phyloP scores from a whole-genome alignment of 441 rosid genomes.

The Croton setiger region DNA sequence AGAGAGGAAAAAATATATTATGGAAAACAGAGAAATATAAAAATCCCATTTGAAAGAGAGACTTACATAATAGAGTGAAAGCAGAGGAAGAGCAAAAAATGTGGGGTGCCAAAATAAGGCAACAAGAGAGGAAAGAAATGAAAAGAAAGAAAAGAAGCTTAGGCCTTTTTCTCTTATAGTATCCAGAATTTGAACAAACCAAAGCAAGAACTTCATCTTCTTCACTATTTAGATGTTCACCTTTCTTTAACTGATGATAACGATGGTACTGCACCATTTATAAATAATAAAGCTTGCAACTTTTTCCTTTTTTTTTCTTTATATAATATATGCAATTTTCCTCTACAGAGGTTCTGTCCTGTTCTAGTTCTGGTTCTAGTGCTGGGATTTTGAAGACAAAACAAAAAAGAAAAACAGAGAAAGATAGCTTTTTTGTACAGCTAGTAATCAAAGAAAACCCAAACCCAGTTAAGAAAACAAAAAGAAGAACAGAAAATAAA shows the following conservation, averaged over 20 bases:
- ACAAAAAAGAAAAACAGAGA: no score
- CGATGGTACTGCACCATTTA: constrained; percentile 48
- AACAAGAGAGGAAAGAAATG: constrained; percentile 61
- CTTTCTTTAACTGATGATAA: constrained; percentile 37
- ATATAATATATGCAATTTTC: no score
- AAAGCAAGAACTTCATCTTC: constrained; percentile 36
- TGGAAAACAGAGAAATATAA: not conserved
- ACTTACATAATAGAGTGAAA: constrained; percentile 49
- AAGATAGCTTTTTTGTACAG: not conserved
- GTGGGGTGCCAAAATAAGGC: constrained; percentile 51
- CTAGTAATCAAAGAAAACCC: not conserved
- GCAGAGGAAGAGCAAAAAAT: constrained; percentile 44
- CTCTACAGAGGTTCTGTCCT: not conserved
- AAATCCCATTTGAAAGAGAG: constrained; percentile 7
- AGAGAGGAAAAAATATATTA: not conserved
- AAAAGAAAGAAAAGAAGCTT: constrained; percentile 54
- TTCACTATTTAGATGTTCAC: constrained; percentile 24
- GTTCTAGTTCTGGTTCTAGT: not conserved
- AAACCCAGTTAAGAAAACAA: not conserved
- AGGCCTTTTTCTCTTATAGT: constrained; percentile 50
- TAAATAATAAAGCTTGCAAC: not conserved
- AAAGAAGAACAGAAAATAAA: not conserved
- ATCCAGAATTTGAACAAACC: constrained; percentile 29
- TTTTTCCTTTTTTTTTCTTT: not conserved
- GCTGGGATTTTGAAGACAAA: not conserved